These are phyloP conservation scores for Zygosaccharomyces lentus DNA, from an alignment of 805 yeast species.

Conservation along the genomic window DNA sequence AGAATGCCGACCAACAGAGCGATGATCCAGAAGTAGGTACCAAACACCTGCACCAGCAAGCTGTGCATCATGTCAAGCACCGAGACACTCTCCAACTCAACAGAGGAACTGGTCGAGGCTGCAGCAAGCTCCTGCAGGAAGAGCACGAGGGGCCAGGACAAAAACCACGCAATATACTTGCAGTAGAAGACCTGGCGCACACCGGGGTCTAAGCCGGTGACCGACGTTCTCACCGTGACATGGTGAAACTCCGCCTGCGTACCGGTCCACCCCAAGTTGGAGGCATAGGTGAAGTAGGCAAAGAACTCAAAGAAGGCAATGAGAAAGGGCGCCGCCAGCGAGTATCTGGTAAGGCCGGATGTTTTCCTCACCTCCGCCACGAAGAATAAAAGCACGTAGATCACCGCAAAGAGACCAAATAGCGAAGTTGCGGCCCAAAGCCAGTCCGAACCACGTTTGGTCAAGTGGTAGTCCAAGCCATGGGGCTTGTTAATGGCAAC, in stretches of 20 bases:
- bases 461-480: slow-evolving; percentile 47
- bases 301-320: slow-evolving; percentile 38
- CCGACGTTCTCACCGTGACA: slow-evolving; percentile 29
- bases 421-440: slow-evolving; percentile 56
- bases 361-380: slow-evolving; percentile 14
- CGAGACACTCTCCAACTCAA: slow-evolving; percentile 10
- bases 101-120: slow-evolving; percentile 8
- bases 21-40: slow-evolving; percentile 48
- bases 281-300: slow-evolving; percentile 43
- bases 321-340: slow-evolving; percentile 32
- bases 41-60: slow-evolving; percentile 40
- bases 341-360: slow-evolving; percentile 12
- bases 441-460: slow-evolving; percentile 62
- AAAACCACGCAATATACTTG: slow-evolving; percentile 44
- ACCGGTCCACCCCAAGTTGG: slow-evolving; percentile 44
- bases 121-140: slow-evolving; percentile 26
- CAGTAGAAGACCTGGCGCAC: slow-evolving; percentile 44
- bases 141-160: slow-evolving; percentile 42
- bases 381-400: slow-evolving; percentile 16
- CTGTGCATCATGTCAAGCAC: slow-evolving; percentile 20
- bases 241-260: slow-evolving; percentile 40
- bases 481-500: slow-evolving; percentile 42
- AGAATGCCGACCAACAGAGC: slow-evolving; percentile 54
- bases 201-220: slow-evolving; percentile 23
- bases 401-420: slow-evolving; percentile 13